Evolutionary conservation across 306 rosid species (phyloP), one percentile per base, ranked within the genome.

Genomic region (Vigna mungo): DNA sequence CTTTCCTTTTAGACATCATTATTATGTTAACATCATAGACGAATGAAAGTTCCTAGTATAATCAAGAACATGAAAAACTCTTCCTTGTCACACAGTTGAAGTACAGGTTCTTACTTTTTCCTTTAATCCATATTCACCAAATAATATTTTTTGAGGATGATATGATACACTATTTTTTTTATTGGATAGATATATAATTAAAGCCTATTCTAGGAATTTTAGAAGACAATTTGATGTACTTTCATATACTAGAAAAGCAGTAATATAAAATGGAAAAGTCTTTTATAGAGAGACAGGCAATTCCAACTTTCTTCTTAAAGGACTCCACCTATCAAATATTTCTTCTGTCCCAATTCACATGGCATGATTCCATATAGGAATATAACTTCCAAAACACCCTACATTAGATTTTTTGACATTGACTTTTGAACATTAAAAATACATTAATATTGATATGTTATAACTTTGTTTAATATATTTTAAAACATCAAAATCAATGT

Each of bases 191-290:
- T 68, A 60, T 77, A 77, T 84, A 66, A 81, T 68, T 74, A 76
- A 81, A 62, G 49, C 71, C 81, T 77, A 77, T 77, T 76, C 68
- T 76, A 55, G 76, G 76, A 80, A 71, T 65, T 76, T 78, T 72
- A 68, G 76, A 71, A 76, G 56, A 62, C 62, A 80, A 68, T 63
- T 74, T 48, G 55, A 74, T 52, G 75, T 81, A 71, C 18, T 53
- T 61, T 77, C 64, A 37, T 66, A 4, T 1, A 59, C 58, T 37
- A 80, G 76, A 77, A 79, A 78, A 77, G 74, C 78, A 81, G 53
- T 77, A 10, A 44, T 61, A 80, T 51, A 17, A 77, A 49, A 72
- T 75, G 62, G 66, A 84, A 70, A 15, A 30, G 36, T 75, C 73
- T 48, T 52, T 70, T 74, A 43, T 47, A 54, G 73, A 62, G 72